These are phyloP conservation scores for Alopecurus myosuroides DNA, from an alignment of 176 grass and related monocot genomes.

Conservation along the genomic window DNA sequence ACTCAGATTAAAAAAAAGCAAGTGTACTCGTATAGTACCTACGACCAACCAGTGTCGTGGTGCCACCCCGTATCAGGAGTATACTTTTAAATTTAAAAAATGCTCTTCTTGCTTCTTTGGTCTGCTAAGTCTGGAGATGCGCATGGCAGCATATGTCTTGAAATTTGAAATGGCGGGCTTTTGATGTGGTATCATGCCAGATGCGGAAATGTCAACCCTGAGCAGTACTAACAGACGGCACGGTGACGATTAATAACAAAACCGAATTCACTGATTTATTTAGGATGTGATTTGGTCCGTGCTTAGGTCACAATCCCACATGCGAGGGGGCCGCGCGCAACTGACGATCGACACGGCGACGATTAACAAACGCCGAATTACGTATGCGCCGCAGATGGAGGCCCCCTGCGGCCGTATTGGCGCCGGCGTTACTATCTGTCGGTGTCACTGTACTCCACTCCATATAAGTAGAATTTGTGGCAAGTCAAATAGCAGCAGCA, in stretches of 20 bases:
- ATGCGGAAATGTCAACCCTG: background rate
- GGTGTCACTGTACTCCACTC: background rate
- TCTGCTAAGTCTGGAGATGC: background rate
- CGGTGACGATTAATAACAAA: too few relatives aligned
- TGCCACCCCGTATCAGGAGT: too few relatives aligned
- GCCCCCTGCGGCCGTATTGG: background rate
- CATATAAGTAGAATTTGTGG: background rate
- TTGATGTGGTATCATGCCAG: background rate
- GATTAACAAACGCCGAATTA: background rate
- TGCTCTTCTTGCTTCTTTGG: background rate
- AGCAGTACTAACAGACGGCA: too few relatives aligned
- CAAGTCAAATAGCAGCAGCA: background rate
- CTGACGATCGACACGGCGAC: background rate
- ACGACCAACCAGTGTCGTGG: too few relatives aligned
- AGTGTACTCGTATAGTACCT: too few relatives aligned
- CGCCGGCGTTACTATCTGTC: background rate
- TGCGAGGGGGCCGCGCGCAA: background rate
- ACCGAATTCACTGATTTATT: too few relatives aligned
- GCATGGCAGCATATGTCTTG: background rate
- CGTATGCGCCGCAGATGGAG: background rate
- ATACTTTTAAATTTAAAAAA: background rate
- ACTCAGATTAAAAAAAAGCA: too few relatives aligned
- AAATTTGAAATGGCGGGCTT: slow-evolving; percentile 22
- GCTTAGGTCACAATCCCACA: background rate
- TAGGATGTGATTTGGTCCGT: background rate